These are phyloP conservation scores for Aureobasidium zeae DNA, from an alignment of 2,329 filamentous ascomycete species.

Conservation along the genomic window DNA sequence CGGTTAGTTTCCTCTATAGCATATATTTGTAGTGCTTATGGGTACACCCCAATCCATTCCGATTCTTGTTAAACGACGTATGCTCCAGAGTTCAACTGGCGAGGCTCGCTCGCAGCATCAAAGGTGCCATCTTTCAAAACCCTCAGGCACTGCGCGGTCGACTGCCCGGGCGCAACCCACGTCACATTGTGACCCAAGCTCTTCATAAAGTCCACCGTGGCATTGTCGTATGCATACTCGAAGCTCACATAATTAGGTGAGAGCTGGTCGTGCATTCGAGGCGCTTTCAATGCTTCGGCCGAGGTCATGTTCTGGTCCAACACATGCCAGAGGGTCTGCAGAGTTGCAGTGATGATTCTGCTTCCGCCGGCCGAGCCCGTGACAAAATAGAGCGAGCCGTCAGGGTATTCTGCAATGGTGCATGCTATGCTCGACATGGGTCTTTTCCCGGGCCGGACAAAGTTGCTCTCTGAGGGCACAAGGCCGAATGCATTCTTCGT, in stretches of 20 bases:
- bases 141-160: constrained; percentile 62
- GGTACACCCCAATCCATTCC: too few species aligned
- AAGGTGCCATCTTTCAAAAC: constrained; percentile 57
- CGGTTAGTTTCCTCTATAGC: too few species aligned
- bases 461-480: constrained; percentile 70
- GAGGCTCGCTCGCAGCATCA: constrained; percentile 67
- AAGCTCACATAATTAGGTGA: constrained; percentile 60
- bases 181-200: constrained; percentile 61
- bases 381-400: constrained; percentile 56
- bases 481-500: constrained; percentile 75
- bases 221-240: constrained; percentile 60
- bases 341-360: constrained; percentile 70
- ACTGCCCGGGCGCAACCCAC: constrained; percentile 54
- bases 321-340: constrained; percentile 64
- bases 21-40: too few species aligned
- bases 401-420: constrained; percentile 60
- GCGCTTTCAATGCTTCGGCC: constrained; percentile 52
- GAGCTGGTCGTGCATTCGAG: constrained; percentile 73
- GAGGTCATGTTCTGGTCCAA: constrained; percentile 57
- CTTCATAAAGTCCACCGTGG: constrained; percentile 53
- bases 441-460: constrained; percentile 68
- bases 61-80: constrained; percentile 46
- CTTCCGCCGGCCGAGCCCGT: constrained; percentile 73
- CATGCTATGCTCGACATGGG: constrained; percentile 77
- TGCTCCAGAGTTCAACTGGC: constrained; percentile 62